A percentile compares a stretch with the other conserved stretches of the same genome.
Conservation (phyloP, 208 protist genomes). For the Porcisia deanei region DNA sequence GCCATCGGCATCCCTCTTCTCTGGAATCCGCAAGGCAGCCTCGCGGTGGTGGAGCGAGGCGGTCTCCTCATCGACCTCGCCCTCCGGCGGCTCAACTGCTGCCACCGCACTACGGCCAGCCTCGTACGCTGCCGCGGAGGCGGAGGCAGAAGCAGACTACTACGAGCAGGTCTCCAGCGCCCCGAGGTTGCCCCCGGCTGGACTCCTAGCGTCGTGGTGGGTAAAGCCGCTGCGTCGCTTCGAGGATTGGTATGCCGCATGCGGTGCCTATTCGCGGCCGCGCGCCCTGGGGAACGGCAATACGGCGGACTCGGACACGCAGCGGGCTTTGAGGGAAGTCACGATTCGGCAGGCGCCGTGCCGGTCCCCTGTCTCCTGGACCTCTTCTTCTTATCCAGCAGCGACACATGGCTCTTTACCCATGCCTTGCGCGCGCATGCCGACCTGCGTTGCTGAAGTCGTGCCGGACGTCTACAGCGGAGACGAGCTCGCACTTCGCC, state of each 20-base stretch:
- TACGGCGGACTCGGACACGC: background rate
- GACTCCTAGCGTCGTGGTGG: constrained; percentile 51
- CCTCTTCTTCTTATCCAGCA: background rate
- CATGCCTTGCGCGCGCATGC: background rate
- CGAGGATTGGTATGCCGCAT: constrained; percentile 16
- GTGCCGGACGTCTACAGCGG: constrained; percentile 1
- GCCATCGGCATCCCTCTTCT: constrained; percentile 16
- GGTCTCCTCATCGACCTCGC: constrained; percentile 1
- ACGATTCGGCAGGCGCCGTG: background rate
- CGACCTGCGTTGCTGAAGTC: background rate
- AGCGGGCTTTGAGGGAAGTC: background rate
- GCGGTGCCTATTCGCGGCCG: constrained; percentile 5
- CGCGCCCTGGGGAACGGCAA: background rate
- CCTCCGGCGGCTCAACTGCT: background rate
- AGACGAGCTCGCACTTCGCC: constrained; percentile 18
- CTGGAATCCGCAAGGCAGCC: constrained; percentile 15
- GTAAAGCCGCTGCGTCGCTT: constrained; percentile 37
- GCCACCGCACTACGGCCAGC: constrained; percentile 7
- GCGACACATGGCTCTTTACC: background rate
- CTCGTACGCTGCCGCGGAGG: constrained; percentile 26
- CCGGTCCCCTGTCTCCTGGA: background rate
- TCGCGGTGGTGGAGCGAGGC: constrained; percentile 24
- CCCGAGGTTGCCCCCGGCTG: constrained; percentile 27
- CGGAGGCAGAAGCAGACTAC: constrained; percentile 63
- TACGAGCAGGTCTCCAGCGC: constrained; percentile 47